Base-by-base conservation (phyloP, 345 rosid species). In the Euphorbia pulcherrima region DNA sequence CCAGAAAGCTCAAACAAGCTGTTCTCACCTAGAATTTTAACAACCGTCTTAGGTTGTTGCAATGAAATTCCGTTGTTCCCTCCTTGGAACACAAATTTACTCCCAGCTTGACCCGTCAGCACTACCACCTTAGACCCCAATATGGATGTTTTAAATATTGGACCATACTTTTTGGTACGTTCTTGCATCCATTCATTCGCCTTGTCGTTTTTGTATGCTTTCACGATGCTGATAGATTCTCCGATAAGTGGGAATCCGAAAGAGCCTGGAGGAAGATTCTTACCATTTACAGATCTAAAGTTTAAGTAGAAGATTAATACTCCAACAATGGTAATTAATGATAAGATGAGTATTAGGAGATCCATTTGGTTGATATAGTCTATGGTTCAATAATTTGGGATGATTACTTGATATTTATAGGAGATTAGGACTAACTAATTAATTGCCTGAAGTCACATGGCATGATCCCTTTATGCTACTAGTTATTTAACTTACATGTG, bases 101-200 rank as follows among this genome's bases (percentile, higher is more conserved):
- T 75, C 3, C 75, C 73, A 21, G 61, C 67, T 33, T 65, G 75
- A 24, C 80, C 77, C 0, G 70, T 62, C 35, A 79, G 8, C 28
- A 79, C 60, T 10, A 72, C 72, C 52, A 55, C 53, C 6, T 48
- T 69, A 0, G 72, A 72, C 6, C 77, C 83, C 35, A 67, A 1
- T 12, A 72, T 20, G 6, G 80, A 72, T 24, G 83, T 67, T 69
- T 79, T 76, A 61, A 79, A 76, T 2, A 76, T 56, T 2, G 71
- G 75, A 66, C 78, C 75, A 6, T 72, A 63, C 68, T 62, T 69
- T 13, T 37, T 14, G 18, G 68, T 20, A 1, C 73, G 67, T 27
- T 28, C 50, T 24, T 69, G 71, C 4, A 76, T 30, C 83, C 83
- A 73, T 58, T 72, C 55, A 35, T 5, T 23, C 3, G 64, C 40